These are phyloP conservation scores for Aspergillus wentii DNA, from an alignment of 495 filamentous ascomycete species.

Conservation along the genomic window DNA sequence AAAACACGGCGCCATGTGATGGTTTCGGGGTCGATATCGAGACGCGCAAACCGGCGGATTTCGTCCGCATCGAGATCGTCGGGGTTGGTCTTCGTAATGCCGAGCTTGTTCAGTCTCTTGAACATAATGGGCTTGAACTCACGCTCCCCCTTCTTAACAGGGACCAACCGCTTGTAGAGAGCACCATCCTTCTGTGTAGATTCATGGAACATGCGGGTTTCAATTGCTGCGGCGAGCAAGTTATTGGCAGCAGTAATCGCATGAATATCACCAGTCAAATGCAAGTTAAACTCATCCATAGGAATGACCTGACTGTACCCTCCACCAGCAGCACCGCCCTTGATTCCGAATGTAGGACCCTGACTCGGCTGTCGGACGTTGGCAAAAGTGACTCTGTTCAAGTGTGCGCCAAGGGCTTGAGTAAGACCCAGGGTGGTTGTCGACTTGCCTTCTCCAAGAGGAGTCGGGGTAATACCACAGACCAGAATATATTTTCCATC, in stretches of 20 bases:
- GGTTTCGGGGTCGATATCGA: constrained; percentile 94
- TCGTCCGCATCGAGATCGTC: constrained; percentile 87
- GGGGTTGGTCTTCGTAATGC: constrained; percentile 91
- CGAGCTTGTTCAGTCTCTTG: constrained; percentile 86
- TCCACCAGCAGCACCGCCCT: constrained; percentile 93
- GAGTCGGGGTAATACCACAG: constrained; percentile 93
- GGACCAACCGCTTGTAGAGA: constrained; percentile 85
- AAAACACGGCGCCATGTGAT: constrained; percentile 96
- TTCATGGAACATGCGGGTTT: constrained; percentile 98
- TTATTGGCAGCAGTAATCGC: constrained; percentile 97
- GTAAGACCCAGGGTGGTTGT: constrained; percentile 96
- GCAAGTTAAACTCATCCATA: constrained; percentile 99
- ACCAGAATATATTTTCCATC: constrained; percentile 90
- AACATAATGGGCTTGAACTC: constrained; percentile 87
- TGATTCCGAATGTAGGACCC: constrained; percentile 97
- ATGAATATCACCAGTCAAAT: constrained; percentile 96
- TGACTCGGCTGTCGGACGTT: constrained; percentile 97
- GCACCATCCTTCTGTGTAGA: constrained; percentile 86
- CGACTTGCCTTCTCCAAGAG: constrained; percentile 96
- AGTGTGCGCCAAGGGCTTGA: constrained; percentile 87
- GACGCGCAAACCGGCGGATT: constrained; percentile 76
- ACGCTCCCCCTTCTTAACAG: constrained; percentile 82
- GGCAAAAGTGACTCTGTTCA: constrained; percentile 84
- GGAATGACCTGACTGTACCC: constrained; percentile 98
- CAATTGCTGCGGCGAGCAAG: constrained; percentile 94